phyloP scores from a whole-genome alignment of 1,139 yeast species.

The Geotrichum restrictum region DNA sequence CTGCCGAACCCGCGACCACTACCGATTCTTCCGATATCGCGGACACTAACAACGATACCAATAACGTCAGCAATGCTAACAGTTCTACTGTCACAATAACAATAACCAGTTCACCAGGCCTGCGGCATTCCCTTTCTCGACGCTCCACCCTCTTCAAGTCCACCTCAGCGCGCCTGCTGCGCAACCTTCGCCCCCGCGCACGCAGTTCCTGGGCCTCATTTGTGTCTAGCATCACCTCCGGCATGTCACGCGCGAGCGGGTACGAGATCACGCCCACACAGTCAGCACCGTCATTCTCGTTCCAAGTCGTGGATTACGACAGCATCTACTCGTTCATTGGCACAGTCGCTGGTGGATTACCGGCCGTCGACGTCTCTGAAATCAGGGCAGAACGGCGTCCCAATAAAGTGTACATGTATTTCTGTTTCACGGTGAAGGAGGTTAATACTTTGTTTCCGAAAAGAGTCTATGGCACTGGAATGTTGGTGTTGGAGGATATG shows the following conservation, averaged over 20 bases:
- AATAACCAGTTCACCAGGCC: too few relatives aligned
- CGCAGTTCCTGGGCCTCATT: not conserved
- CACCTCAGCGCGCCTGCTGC: not conserved
- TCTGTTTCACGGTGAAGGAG: not conserved
- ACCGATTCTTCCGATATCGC: too few relatives aligned
- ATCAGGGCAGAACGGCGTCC: not conserved
- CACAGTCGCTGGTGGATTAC: not conserved
- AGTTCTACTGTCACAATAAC: too few relatives aligned
- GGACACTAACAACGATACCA: too few relatives aligned
- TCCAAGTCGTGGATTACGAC: slow-evolving; percentile 5
- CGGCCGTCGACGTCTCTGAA: slow-evolving; percentile 1
- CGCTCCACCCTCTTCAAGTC: not conserved
- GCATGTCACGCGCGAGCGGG: not conserved
- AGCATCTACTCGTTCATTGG: not conserved
- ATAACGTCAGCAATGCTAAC: too few relatives aligned
- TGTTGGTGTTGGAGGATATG: too few relatives aligned
- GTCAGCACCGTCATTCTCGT: not conserved
- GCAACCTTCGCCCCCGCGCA: not conserved
- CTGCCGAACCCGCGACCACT: too few relatives aligned
- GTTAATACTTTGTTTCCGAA: not conserved
- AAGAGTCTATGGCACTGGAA: not conserved
- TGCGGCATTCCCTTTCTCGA: slow-evolving; percentile 12
- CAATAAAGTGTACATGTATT: slow-evolving; percentile 1
- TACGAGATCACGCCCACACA: not conserved
- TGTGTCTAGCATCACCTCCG: not conserved